Conservation (phyloP, 202 grass and related monocot species). For the Sporobolus alterniflorus region DNA sequence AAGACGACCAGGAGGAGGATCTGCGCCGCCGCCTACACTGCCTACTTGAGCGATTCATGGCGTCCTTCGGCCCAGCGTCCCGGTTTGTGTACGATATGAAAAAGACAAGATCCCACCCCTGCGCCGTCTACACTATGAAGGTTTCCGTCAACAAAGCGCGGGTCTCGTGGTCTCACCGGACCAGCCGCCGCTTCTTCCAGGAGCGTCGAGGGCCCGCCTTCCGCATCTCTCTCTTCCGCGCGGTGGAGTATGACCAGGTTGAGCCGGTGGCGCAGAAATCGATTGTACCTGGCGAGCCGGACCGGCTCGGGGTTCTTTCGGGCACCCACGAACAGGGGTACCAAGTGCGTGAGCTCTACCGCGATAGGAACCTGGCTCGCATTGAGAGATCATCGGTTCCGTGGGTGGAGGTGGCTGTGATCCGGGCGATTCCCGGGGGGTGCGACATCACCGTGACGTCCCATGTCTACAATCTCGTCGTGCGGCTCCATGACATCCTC, state of each 20-base stretch:
- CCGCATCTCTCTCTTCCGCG: background rate
- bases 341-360: background rate
- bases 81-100: background rate
- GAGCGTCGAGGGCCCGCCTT: background rate
- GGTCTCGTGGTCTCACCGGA: background rate
- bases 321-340: background rate
- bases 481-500: background rate
- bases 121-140: constrained; percentile 1
- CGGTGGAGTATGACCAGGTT: background rate
- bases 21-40: background rate
- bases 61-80: background rate
- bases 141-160: background rate
- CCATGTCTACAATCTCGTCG: background rate
- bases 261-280: background rate
- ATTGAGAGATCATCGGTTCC: background rate
- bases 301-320: background rate
- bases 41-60: background rate
- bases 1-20: background rate
- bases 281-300: background rate
- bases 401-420: constrained; percentile 11
- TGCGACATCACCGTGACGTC: background rate
- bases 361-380: background rate
- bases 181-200: background rate
- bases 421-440: background rate
- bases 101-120: background rate